Conservation (phyloP, 805 yeast genomes). For the Suhomyces sp. region DNA sequence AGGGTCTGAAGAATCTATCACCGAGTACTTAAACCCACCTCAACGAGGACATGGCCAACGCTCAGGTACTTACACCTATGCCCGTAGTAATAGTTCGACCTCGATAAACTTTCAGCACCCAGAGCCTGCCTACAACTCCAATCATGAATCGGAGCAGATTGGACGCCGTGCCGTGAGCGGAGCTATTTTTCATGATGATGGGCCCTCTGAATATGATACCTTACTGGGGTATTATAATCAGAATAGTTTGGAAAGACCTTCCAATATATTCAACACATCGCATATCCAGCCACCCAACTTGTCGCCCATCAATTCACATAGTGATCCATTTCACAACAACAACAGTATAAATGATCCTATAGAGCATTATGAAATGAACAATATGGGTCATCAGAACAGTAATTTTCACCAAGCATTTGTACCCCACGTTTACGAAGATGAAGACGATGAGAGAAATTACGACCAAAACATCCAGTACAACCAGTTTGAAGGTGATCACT, state of each 20-base stretch:
- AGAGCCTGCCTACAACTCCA: conserved; percentile 17
- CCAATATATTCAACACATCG: conserved; percentile 25
- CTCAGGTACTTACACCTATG: conserved; percentile 14
- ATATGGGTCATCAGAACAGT: conserved; percentile 18
- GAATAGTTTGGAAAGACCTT: conserved; percentile 20
- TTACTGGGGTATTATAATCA: conserved; percentile 21
- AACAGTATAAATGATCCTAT: conserved; percentile 3
- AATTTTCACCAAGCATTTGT: conserved; percentile 30
- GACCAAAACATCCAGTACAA: conserved; percentile 39
- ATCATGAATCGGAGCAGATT: neutral
- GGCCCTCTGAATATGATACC: conserved; percentile 16
- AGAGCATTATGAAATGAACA: conserved; percentile 12
- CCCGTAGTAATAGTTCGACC: conserved; percentile 10
- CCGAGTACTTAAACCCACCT: conserved; percentile 14
- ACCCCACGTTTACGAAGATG: conserved; percentile 41
- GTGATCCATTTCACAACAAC: conserved; percentile 12
- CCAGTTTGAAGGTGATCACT: conserved; percentile 41
- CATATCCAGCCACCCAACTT: conserved; percentile 14
- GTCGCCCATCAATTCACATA: conserved; percentile 14
- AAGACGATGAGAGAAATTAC: conserved; percentile 36
- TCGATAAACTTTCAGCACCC: conserved; percentile 31
- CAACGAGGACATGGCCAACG: conserved; percentile 11
- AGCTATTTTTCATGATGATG: neutral
- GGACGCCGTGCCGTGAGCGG: conserved; percentile 2
- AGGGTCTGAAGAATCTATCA: conserved; percentile 10